Evolutionary conservation across 2,329 filamentous ascomycete genomes (phyloP).

Genomic region (Westerdykella sp.): DNA sequence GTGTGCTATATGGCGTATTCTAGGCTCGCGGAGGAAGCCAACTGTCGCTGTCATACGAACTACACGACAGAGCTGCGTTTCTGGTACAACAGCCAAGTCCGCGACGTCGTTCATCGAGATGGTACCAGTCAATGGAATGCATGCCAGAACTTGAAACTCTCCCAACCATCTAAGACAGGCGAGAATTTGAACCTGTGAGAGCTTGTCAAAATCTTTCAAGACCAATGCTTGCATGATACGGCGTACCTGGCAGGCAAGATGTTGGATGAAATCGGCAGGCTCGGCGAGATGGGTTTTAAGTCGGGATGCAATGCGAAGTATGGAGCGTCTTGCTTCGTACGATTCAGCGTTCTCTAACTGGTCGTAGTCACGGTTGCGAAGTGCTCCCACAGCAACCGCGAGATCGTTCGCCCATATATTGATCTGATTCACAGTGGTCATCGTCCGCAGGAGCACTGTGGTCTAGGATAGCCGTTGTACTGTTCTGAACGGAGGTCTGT

Average conservation of each 20-base stretch:
- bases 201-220: no score
- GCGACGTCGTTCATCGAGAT: conserved; percentile 39
- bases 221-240: not conserved
- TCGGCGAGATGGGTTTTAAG: conserved; percentile 15
- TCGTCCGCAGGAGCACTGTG: no score
- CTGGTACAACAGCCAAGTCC: conserved; percentile 38
- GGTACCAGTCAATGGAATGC: conserved; percentile 37
- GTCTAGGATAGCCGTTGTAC: no score
- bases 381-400: conserved; percentile 2
- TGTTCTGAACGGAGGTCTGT: no score
- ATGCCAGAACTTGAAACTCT: conserved; percentile 43
- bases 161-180: conserved; percentile 42
- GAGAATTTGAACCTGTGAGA: conserved; percentile 26
- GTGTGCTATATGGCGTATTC: conserved; percentile 29
- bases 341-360: not conserved
- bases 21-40: conserved; percentile 10
- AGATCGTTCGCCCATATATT: conserved; percentile 5
- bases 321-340: conserved; percentile 4
- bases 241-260: conserved; percentile 15
- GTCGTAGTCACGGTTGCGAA: not conserved
- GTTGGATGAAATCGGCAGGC: conserved; percentile 20
- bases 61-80: conserved; percentile 33
- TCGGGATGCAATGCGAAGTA: not conserved
- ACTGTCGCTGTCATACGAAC: conserved; percentile 18
- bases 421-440: not conserved